Base-by-base conservation (phyloP, 2,329 filamentous ascomycete species). In the Penicillium verrucosum region DNA sequence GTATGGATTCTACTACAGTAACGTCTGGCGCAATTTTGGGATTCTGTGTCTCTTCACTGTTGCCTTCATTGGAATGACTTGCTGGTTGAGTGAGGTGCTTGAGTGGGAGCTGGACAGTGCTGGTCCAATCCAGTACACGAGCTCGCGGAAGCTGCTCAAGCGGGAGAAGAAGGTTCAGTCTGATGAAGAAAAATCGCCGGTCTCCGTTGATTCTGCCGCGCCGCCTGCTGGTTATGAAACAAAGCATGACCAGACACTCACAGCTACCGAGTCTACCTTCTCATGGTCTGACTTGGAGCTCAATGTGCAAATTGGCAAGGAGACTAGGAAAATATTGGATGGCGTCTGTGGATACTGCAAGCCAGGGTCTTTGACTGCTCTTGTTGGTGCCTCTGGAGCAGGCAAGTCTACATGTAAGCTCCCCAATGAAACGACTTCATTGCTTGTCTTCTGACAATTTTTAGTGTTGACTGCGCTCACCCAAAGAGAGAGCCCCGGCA, bases 371-470 rank as follows among this genome's bases (percentile, higher is more conserved):
- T 82, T 93, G 78, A 83, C 89, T n/a, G 89, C 89, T 0, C 78
- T 93, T 0, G 88, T 92, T 74, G 89, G 90, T 32, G 87, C 87
- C 1, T 89, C 84, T 7, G 88, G 88, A 23, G 89, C 89, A 8
- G 89, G 89, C 9, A 92, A 92, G 73, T 72, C 69, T 14, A 72
- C 70, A 18, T 59, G 70, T 72, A 63, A 63, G 68, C 25, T 14
- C 32, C 14, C 4, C 9, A 23, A 16, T 16, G 18, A 4, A 14
- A 11, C 21, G 16, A 51, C 5, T 9, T 5, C 12, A 18, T 21
- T 1, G 10, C 11, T 51, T 34, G n/a, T 21, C 36, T 23, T 49
- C 51, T 61, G 23, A 57, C 32, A 34, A 30, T 10, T 21, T n/a
- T 89, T 86, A 0, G 78, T 92, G 0, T 77, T 93, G 27, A 90